Evolutionary conservation across 1,139 yeast genomes (phyloP).

Genomic region (Yamadazyma aaseri): DNA sequence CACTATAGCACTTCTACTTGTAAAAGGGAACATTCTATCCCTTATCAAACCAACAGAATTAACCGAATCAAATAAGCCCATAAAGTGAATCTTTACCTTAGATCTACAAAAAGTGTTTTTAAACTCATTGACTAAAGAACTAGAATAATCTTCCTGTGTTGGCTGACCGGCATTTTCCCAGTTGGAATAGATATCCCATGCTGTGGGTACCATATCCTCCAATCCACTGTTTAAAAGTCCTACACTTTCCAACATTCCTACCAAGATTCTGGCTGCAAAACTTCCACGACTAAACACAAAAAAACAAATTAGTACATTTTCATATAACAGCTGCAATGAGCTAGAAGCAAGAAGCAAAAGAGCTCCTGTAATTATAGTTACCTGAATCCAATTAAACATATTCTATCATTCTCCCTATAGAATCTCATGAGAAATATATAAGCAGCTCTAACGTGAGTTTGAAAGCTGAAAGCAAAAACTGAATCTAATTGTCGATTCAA

Average conservation of each 20-base stretch:
- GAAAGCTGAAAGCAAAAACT: conserved; percentile 52
- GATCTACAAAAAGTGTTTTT: conserved; percentile 49
- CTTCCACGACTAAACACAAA: conserved; percentile 59
- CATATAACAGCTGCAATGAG: neutral
- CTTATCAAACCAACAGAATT: conserved; percentile 60
- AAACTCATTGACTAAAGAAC: conserved; percentile 49
- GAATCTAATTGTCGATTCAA: conserved; percentile 38
- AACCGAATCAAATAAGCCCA: conserved; percentile 69
- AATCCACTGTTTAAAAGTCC: conserved; percentile 55
- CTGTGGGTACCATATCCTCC: conserved; percentile 53
- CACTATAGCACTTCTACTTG: conserved; percentile 49
- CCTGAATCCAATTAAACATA: conserved; percentile 59
- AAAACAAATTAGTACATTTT: neutral
- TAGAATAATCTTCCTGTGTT: conserved; percentile 34
- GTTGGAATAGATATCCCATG: conserved; percentile 58
- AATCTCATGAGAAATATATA: conserved; percentile 50
- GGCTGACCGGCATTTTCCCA: conserved; percentile 68
- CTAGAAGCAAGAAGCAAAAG: too few relatives aligned
- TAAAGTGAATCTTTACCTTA: conserved; percentile 46
- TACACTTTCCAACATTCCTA: conserved; percentile 62
- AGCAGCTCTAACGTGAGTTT: conserved; percentile 55
- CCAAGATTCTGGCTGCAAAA: conserved; percentile 58
- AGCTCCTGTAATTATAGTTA: too few relatives aligned
- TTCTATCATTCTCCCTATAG: conserved; percentile 48
- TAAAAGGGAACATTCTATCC: conserved; percentile 57